Base-by-base conservation (phyloP, 306 rosid species). In the Alnus glutinosa region DNA sequence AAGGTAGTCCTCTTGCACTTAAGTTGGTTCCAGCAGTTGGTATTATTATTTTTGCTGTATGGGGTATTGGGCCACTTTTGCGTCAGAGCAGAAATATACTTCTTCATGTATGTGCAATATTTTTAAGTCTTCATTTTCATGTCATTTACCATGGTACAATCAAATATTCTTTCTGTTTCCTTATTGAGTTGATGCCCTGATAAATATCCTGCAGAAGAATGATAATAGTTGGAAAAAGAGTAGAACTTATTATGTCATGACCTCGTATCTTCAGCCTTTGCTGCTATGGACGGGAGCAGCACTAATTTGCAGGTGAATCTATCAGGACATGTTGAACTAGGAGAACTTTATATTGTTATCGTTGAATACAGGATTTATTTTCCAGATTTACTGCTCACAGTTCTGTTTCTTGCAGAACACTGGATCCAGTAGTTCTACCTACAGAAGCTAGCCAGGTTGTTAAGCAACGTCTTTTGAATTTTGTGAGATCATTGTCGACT, bases 161-260 rank as follows among this genome's bases (percentile, higher is more conserved):
- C 71, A 12, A 73, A 14, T 54, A 58, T 83, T 37, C 64, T 18
- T 9, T 44, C 34, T 12, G 42, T 75, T 71, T 71, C 57, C 30
- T 70, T 39, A 23, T 74, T 30, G 59, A 37, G 46, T 39, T 70
- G 54, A 16, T 52, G 5, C 44, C n/a, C 58, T 30, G 4, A 62
- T 67, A 47, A 54, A 73, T 73, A 64, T 82, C 76, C 59, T 88
- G 90, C 92, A 94, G 98, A 87, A 74, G 83, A 86, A 76, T 78
- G 98, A 94, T 82, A 87, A 51, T 77, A 88, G 83, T 78, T 94
- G 98, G 98, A 92, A 92, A 84, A 94, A 91, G 88, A 92, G 97
- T 80, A 79, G 75, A 57, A 89, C 94, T 42, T 80, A 82, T 83
- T 75, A 87, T 79, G 77, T 94, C 49, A 83, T 86, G 71, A 87